phyloP scores from a whole-genome alignment of 306 rosid species.

The Alnus rubra region DNA sequence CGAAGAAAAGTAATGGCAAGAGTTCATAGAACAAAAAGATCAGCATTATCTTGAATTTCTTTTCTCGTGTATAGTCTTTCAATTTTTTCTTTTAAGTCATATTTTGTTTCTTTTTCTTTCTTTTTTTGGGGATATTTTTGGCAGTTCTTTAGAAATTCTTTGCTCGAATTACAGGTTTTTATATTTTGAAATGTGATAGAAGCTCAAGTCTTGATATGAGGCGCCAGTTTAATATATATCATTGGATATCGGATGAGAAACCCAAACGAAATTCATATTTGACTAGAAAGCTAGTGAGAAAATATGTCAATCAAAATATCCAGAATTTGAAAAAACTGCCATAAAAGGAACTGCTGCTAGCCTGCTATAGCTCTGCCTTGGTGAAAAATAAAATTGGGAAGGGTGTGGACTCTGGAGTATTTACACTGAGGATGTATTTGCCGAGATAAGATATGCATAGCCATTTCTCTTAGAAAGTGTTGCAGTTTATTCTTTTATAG shows the following conservation, averaged over 20 bases:
- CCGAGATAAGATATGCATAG: not conserved
- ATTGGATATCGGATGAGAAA: not conserved
- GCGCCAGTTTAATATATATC: not conserved
- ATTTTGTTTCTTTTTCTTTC: too few species aligned
- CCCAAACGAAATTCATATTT: not conserved
- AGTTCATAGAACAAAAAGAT: constrained; percentile 37
- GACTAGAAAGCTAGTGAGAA: not conserved
- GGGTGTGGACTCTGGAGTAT: not conserved
- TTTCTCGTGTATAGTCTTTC: constrained; percentile 58
- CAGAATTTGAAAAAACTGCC: not conserved
- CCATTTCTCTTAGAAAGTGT: not conserved
- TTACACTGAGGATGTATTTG: not conserved
- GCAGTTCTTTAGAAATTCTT: not conserved
- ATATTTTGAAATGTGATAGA: not conserved
- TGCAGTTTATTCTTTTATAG: not conserved
- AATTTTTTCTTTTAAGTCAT: not conserved
- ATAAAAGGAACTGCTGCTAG: not conserved
- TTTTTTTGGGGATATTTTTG: not conserved
- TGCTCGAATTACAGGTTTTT: not conserved
- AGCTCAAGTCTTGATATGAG: not conserved
- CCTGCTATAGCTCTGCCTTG: not conserved
- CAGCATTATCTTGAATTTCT: constrained; percentile 71
- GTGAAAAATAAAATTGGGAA: not conserved
- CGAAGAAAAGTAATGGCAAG: constrained; percentile 47
- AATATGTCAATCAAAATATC: not conserved